A percentile compares a stretch with the other conserved stretches of the same genome.
Conservation (phyloP, 495 filamentous ascomycete species). For the Articulospora tetracladia region DNA sequence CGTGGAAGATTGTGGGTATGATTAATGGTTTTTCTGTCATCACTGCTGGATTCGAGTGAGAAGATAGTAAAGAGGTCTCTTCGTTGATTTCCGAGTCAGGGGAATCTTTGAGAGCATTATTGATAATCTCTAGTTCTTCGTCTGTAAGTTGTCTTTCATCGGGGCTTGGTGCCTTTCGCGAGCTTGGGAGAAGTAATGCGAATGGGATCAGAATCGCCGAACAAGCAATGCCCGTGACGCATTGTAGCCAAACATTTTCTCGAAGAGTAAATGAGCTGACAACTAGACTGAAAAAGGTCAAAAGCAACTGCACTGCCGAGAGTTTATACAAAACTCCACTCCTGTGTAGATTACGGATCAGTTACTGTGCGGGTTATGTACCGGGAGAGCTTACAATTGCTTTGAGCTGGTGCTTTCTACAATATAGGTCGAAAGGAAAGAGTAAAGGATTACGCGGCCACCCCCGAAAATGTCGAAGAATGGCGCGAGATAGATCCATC, state of each 20-base stretch:
- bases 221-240: constrained; percentile 3
- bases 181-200: background rate
- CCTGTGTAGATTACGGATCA: background rate
- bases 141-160: background rate
- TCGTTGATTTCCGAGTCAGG: background rate
- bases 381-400: background rate
- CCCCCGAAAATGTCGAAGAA: constrained; percentile 8
- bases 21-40: background rate
- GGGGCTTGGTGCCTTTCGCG: background rate
- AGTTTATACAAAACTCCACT: constrained; percentile 8
- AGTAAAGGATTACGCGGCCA: background rate
- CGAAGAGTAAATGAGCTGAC: constrained; percentile 11
- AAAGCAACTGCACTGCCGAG: background rate
- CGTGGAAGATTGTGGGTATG: background rate
- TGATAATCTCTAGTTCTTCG: background rate
- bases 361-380: background rate
- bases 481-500: constrained; percentile 6
- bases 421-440: constrained; percentile 5
- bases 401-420: constrained; percentile 5
- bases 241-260: constrained; percentile 9
- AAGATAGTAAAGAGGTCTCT: background rate
- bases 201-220: background rate
- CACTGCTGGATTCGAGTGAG: too few species aligned
- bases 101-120: background rate
- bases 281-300: background rate